Conservation (phyloP, 2,329 filamentous ascomycete species). For the Botryotinia narcissicola region DNA sequence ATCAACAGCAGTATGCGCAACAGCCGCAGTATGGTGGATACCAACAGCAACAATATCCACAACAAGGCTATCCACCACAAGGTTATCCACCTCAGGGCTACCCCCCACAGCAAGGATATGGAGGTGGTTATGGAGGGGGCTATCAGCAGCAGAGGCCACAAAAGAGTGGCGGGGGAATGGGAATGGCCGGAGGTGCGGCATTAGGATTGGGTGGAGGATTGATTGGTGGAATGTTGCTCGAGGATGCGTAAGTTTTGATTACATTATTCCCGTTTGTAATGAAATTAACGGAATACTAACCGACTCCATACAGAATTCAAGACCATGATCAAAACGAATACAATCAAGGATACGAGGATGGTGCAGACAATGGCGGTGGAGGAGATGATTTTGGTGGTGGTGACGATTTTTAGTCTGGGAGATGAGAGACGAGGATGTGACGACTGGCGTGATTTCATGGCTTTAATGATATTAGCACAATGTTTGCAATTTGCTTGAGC, state of each 20-base stretch:
- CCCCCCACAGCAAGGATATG: conserved; percentile 35
- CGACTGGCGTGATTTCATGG: conserved; percentile 13
- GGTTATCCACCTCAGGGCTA: conserved; percentile 41
- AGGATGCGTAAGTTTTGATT: conserved; percentile 47
- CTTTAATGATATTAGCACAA: not conserved
- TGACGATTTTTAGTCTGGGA: conserved; percentile 30
- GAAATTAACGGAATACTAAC: not conserved
- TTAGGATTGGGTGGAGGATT: conserved; percentile 79
- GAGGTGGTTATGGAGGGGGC: conserved; percentile 36
- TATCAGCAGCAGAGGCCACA: conserved; percentile 41
- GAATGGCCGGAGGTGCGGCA: conserved; percentile 70
- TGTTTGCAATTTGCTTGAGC: not conserved
- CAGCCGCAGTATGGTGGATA: conserved; percentile 21
- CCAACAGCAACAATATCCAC: conserved; percentile 39
- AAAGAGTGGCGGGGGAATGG: conserved; percentile 54
- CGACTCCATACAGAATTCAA: conserved; percentile 45
- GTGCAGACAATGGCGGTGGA: conserved; percentile 27
- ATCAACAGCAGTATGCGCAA: conserved; percentile 26
- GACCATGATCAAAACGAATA: conserved; percentile 60
- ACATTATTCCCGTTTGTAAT: not conserved
- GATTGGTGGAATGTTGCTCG: conserved; percentile 72
- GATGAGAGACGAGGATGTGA: conserved; percentile 43
- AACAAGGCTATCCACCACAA: conserved; percentile 37
- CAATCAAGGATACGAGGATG: conserved; percentile 45
- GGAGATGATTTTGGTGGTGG: conserved; percentile 26